These are phyloP conservation scores for Litsea cubeba DNA, from an alignment of 164 flowering plant genomes.

Conservation along the genomic window DNA sequence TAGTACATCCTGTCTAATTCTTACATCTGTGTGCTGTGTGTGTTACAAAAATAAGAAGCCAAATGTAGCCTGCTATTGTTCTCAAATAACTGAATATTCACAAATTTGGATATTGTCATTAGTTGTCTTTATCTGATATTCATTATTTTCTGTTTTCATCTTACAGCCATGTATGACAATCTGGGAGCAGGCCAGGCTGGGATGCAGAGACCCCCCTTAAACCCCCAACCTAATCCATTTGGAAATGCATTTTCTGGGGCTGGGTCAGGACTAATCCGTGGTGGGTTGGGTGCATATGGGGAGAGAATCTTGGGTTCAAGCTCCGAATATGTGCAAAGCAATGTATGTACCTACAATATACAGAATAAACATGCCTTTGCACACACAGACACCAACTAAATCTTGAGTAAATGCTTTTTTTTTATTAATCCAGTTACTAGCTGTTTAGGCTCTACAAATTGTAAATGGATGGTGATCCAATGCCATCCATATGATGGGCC, in stretches of 20 bases:
- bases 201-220: conserved; percentile 30
- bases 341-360: conserved; percentile 41
- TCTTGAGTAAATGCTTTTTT: background rate
- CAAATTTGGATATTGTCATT: background rate
- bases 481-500: background rate
- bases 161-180: conserved; percentile 53
- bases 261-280: conserved; percentile 71
- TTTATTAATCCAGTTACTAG: background rate
- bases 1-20: too few species aligned
- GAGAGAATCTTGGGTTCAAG: conserved; percentile 80
- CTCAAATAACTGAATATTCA: background rate
- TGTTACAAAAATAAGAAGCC: too few species aligned
- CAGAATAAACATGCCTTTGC: background rate
- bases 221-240: conserved; percentile 59
- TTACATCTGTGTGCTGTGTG: too few species aligned
- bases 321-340: conserved; percentile 93
- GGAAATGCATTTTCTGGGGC: conserved; percentile 72
- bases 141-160: background rate
- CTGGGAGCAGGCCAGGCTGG: conserved; percentile 11
- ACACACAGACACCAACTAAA: background rate
- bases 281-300: conserved; percentile 87
- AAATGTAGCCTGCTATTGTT: background rate
- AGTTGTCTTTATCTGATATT: background rate
- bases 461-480: background rate
- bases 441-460: too few species aligned